Conservation (phyloP, 305 asterid genomes). For the Fraxinus ornus region DNA sequence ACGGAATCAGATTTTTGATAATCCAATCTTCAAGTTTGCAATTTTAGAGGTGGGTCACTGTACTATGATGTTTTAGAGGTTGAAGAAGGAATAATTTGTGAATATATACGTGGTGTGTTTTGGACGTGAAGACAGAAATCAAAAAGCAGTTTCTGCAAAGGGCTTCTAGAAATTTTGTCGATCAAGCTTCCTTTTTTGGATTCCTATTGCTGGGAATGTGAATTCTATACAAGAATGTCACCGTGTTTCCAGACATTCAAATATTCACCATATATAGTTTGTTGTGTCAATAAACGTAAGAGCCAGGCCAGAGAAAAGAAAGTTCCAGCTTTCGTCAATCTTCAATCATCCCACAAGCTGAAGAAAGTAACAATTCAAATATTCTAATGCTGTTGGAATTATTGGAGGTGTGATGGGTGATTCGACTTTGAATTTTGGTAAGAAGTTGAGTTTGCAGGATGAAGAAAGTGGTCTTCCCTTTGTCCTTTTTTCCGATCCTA, state of each 20-base stretch:
- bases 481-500: constrained; percentile 62
- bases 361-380: constrained; percentile 31
- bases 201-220: constrained; percentile 1
- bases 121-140: not conserved
- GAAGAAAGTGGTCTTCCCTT: constrained; percentile 36
- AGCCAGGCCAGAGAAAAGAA: constrained; percentile 38
- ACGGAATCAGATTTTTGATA: constrained; percentile 13
- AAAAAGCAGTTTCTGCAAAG: not conserved
- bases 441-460: too few relatives aligned
- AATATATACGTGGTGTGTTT: not conserved
- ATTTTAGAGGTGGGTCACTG: not conserved
- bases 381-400: not conserved
- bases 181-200: not conserved
- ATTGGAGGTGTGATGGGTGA: not conserved
- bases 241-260: constrained; percentile 44
- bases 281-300: constrained; percentile 36
- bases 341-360: constrained; percentile 35
- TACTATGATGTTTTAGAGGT: not conserved
- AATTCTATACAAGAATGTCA: constrained; percentile 35
- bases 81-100: not conserved
- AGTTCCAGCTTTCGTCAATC: constrained; percentile 31
- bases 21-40: constrained; percentile 9
- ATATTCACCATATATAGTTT: constrained; percentile 33
- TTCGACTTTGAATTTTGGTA: too few relatives aligned
- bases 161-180: not conserved